These are phyloP conservation scores for Choiromyces venosus DNA, from an alignment of 495 filamentous ascomycete genomes.

Conservation along the genomic window DNA sequence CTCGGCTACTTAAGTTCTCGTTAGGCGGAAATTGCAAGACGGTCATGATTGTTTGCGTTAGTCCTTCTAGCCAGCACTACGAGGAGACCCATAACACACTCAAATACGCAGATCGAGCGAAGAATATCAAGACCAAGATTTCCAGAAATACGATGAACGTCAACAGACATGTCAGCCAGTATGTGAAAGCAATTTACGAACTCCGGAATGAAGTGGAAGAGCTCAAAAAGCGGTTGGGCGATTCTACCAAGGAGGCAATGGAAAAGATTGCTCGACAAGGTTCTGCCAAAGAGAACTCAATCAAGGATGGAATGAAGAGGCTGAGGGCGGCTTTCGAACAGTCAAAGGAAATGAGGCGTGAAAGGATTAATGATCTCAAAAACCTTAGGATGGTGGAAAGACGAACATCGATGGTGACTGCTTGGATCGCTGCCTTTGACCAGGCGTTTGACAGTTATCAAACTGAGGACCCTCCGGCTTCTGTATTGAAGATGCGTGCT, in stretches of 20 bases:
- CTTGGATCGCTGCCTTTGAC: conserved; percentile 93
- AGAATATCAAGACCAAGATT: conserved; percentile 99
- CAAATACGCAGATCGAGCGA: conserved; percentile 94
- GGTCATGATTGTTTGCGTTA: conserved; percentile 99
- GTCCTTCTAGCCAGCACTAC: conserved; percentile 92
- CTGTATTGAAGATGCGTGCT: conserved; percentile 71
- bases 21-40: conserved; percentile 97
- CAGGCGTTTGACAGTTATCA: conserved; percentile 66
- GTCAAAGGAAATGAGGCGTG: conserved; percentile 67
- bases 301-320: conserved; percentile 74
- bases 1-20: conserved; percentile 91
- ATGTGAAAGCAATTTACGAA: conserved; percentile 42
- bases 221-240: conserved; percentile 83
- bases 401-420: conserved; percentile 72
- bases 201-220: conserved; percentile 53
- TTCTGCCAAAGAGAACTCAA: conserved; percentile 70
- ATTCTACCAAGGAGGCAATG: conserved; percentile 79
- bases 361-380: conserved; percentile 73
- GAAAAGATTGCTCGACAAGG: conserved; percentile 81
- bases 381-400: conserved; percentile 77
- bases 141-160: conserved; percentile 98
- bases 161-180: conserved; percentile 85
- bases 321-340: conserved; percentile 82
- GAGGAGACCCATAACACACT: conserved; percentile 98
- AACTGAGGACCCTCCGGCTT: conserved; percentile 59